Base-by-base conservation (phyloP, 2,329 filamentous ascomycete genomes). In the Tolypocladium album region DNA sequence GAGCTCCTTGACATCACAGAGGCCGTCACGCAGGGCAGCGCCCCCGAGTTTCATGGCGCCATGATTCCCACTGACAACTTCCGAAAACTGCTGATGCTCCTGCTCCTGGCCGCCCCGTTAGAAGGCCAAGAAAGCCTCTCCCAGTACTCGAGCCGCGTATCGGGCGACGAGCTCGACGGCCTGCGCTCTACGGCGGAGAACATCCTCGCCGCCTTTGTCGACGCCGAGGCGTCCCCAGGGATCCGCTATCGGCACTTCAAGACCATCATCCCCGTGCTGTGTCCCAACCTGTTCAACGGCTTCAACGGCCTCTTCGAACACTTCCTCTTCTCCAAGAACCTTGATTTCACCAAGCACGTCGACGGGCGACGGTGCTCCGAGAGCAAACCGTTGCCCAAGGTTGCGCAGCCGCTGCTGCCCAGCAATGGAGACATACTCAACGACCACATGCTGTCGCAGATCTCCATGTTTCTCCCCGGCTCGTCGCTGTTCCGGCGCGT, bases 21-120 rank as follows among this genome's bases (percentile, higher is more conserved):
- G 12, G 83, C 82, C 0, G 83, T 86, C 64, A 81, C 80, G 63
- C 77, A 82, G 4, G 78, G 77, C 20, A 77, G 79, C 62, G 69
- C 72, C 4, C 72, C 78, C 0, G 78, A 79, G 4, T 80, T 84
- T 1, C 80, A 84, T 52, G 81, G 82, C n/a, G 84, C 87, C 38
- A 85, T 88, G 64, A 88, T 92, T 57, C 88, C 88, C 0, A 82
- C 85, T 0, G 88, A 91, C 68, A 90, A 90, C 67, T 83, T 90
- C 60, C 81, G 85, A 53, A 87, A 84, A 66, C 74, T 92, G 9
- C 72, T 91, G 38, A 87, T 89, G 82, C 76, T 92, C 4, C 76
- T 92, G 15, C 76, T 91, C 1, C 74, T 91, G 11, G 76, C 84
- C 42, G 85, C 88, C 1, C 87, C 88, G 0, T 73, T 91, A 6